A percentile compares a stretch with the other conserved stretches of the same genome.
Conservation (phyloP, 169 alveolate species). For the Blepharisma undulans region DNA sequence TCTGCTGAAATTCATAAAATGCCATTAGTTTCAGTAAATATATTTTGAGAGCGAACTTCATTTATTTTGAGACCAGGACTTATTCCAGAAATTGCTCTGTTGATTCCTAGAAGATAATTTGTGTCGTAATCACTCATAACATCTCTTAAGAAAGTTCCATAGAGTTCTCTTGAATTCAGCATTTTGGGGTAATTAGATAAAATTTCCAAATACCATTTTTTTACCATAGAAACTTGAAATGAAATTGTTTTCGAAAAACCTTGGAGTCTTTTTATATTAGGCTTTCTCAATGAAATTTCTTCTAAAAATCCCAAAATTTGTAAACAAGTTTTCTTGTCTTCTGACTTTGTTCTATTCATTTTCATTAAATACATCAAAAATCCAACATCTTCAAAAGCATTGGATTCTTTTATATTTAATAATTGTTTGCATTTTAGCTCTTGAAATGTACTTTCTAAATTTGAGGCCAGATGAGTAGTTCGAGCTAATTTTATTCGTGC, state of each 20-base stretch:
- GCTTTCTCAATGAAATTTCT: background rate
- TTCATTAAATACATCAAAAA: background rate
- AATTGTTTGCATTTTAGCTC: background rate
- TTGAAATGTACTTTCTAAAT: background rate
- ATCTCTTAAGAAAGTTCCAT: background rate
- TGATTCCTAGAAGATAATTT: background rate
- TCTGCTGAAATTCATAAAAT: conserved; percentile 6
- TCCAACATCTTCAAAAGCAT: background rate
- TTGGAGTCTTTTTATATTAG: background rate
- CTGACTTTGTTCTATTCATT: background rate
- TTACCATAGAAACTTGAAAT: background rate
- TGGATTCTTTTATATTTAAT: background rate
- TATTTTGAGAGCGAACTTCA: background rate
- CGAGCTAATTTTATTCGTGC: background rate
- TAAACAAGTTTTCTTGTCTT: background rate
- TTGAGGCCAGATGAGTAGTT: background rate
- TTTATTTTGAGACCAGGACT: background rate
- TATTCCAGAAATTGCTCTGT: background rate
- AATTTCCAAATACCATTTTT: background rate
- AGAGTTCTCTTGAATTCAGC: background rate
- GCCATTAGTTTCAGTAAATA: background rate
- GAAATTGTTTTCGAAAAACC: background rate
- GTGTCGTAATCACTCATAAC: background rate
- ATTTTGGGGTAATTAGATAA: background rate
- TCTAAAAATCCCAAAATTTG: background rate